A percentile compares a stretch with the other conserved stretches of the same genome.
Conservation (phyloP, 176 grass and related monocot genomes). For the Ensete ventricosum region DNA sequence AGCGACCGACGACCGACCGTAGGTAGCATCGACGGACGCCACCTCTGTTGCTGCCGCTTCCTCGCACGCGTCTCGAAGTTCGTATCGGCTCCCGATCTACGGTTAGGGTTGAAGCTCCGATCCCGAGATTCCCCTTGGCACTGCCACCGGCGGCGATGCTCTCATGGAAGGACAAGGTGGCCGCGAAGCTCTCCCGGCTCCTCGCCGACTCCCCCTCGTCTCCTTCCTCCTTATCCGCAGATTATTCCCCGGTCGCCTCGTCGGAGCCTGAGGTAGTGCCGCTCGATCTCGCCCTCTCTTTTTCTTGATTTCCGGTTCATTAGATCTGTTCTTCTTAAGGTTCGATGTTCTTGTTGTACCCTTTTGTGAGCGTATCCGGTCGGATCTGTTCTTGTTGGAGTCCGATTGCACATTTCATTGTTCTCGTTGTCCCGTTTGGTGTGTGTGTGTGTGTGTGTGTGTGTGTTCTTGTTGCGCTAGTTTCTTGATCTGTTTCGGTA, state of each 20-base stretch:
- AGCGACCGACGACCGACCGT: background rate
- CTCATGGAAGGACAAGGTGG: slow-evolving; percentile 50
- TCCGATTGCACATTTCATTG: background rate
- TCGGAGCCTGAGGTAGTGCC: slow-evolving; percentile 5
- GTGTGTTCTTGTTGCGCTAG: background rate
- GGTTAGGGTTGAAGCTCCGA: background rate
- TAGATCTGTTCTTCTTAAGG: background rate
- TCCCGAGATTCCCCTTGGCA: background rate
- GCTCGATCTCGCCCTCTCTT: background rate
- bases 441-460: slow-evolving; percentile 1
- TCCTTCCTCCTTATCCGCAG: background rate
- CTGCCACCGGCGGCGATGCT: slow-evolving; percentile 20
- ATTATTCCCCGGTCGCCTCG: background rate
- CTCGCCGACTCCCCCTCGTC: slow-evolving; percentile 6
- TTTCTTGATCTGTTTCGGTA: slow-evolving; percentile 3
- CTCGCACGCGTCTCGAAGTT: background rate
- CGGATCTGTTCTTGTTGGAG: background rate
- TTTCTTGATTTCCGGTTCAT: background rate
- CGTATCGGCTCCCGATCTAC: background rate
- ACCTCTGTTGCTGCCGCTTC: background rate
- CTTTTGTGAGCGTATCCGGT: too few relatives aligned
- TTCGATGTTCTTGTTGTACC: too few relatives aligned
- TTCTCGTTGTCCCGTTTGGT: background rate
- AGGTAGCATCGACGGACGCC: background rate
- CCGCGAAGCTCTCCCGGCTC: slow-evolving; percentile 28